These are phyloP conservation scores for Podospora didyma DNA, from an alignment of 495 filamentous ascomycete species.

Conservation along the genomic window DNA sequence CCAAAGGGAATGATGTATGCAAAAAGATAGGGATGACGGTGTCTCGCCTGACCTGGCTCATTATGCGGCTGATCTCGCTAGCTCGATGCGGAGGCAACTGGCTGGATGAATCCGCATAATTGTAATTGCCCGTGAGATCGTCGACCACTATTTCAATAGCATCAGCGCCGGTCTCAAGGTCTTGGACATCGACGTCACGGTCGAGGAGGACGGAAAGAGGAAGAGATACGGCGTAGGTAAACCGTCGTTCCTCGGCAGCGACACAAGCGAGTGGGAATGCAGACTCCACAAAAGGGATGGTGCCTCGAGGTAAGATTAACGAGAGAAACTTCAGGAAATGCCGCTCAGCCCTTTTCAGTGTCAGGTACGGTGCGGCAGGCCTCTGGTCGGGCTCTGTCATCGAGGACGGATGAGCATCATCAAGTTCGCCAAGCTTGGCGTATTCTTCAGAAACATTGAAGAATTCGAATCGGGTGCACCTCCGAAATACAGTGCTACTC, in stretches of 20 bases:
- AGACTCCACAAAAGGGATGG: constrained; percentile 55
- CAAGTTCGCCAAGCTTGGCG: constrained; percentile 3
- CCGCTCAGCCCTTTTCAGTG: constrained; percentile 66
- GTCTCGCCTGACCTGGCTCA: constrained; percentile 53
- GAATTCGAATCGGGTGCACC: constrained; percentile 69
- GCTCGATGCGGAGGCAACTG: constrained; percentile 40
- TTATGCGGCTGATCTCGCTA: constrained; percentile 48
- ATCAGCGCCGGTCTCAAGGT: constrained; percentile 63
- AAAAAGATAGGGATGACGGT: constrained; percentile 63
- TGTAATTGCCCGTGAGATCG: constrained; percentile 34
- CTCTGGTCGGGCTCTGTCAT: constrained; percentile 37
- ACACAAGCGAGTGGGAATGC: constrained; percentile 62
- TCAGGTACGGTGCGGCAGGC: constrained; percentile 57
- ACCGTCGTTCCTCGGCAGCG: constrained; percentile 56
- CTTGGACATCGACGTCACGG: constrained; percentile 47
- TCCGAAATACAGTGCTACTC: constrained; percentile 48
- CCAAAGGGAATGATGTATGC: constrained; percentile 49
- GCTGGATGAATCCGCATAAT: constrained; percentile 41
- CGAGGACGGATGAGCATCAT: constrained; percentile 3
- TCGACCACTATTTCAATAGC: constrained; percentile 65
- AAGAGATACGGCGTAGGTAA: constrained; percentile 62
- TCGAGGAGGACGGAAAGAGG: constrained; percentile 51
- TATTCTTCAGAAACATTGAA: constrained; percentile 58
- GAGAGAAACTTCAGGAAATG: constrained; percentile 68
- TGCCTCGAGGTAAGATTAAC: constrained; percentile 51